Evolutionary conservation across 1,284 basidiomycete genomes (phyloP).

Genomic region (Phlebopus sp.): DNA sequence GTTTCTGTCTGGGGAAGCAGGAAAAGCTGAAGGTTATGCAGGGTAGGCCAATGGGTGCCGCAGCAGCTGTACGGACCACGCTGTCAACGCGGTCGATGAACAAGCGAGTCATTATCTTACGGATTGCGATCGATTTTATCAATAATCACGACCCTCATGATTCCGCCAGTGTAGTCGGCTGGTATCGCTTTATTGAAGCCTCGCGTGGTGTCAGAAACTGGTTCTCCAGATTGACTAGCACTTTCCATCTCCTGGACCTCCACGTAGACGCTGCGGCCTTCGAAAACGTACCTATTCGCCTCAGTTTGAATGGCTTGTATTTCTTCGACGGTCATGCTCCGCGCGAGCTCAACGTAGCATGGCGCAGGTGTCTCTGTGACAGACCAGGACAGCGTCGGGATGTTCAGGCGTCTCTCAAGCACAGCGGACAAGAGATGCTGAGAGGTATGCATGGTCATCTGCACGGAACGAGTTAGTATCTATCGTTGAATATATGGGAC

Average conservation of each 20-base stretch:
- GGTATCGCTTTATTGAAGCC: slow-evolving; percentile 58
- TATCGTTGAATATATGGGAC: neutral
- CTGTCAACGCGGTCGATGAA: slow-evolving; percentile 1
- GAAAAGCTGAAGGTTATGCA: slow-evolving; percentile 72
- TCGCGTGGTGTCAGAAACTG: slow-evolving; percentile 42
- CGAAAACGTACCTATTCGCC: slow-evolving; percentile 65
- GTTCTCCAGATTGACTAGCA: slow-evolving; percentile 35
- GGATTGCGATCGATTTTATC: slow-evolving; percentile 79
- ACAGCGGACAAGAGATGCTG: slow-evolving; percentile 85
- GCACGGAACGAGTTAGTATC: slow-evolving; percentile 3
- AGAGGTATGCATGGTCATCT: slow-evolving; percentile 84
- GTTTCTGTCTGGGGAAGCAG: slow-evolving; percentile 64
- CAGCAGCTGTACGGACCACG: slow-evolving; percentile 59
- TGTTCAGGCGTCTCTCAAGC: slow-evolving; percentile 61
- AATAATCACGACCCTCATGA: slow-evolving; percentile 79
- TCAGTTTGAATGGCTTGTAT: slow-evolving; percentile 60
- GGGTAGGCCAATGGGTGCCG: slow-evolving; percentile 77
- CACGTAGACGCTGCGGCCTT: slow-evolving; percentile 60
- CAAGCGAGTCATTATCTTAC: slow-evolving; percentile 38
- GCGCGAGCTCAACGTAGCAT: slow-evolving; percentile 77
- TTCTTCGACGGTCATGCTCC: slow-evolving; percentile 65
- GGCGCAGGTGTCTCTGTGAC: slow-evolving; percentile 65
- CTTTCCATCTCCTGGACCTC: slow-evolving; percentile 65
- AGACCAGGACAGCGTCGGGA: slow-evolving; percentile 87
- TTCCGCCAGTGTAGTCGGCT: slow-evolving; percentile 71